These are phyloP conservation scores for Thinopyrum elongatum DNA, from an alignment of 176 grass and related monocot genomes.

Conservation along the genomic window DNA sequence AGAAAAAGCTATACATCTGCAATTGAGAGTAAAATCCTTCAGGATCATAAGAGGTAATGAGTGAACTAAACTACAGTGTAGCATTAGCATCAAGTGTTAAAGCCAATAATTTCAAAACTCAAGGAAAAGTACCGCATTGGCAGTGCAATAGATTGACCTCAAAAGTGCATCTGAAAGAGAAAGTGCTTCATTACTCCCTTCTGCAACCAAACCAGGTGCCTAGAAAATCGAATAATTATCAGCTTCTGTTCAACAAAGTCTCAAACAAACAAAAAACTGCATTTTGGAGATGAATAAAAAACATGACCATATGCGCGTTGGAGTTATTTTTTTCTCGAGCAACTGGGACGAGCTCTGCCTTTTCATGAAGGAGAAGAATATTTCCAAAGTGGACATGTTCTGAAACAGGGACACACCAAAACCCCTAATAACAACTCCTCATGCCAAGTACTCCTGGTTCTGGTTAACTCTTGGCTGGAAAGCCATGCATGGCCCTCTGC, in stretches of 20 bases:
- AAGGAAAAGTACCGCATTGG: constrained; percentile 44
- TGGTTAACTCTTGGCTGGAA: background rate
- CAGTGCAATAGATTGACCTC: constrained; percentile 70
- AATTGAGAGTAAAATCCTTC: constrained; percentile 29
- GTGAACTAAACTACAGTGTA: constrained; percentile 17
- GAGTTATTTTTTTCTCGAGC: background rate
- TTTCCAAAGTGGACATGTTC: background rate
- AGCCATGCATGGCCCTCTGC: background rate
- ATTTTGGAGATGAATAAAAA: background rate
- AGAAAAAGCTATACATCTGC: constrained; percentile 75
- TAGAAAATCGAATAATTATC: constrained; percentile 40
- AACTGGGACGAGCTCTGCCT: background rate
- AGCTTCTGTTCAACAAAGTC: background rate
- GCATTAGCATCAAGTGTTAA: background rate
- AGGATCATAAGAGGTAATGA: constrained; percentile 1
- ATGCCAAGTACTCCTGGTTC: background rate
- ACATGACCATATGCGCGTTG: background rate
- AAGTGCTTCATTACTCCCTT: constrained; percentile 79
- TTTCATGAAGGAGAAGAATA: background rate
- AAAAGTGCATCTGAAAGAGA: constrained; percentile 89
- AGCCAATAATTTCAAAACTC: constrained; percentile 31
- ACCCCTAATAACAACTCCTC: background rate
- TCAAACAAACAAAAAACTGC: background rate
- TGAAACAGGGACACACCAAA: background rate
- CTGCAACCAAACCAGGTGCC: constrained; percentile 85